phyloP scores from a whole-genome alignment of 257 asterid species.

The Solanum bukasovii region DNA sequence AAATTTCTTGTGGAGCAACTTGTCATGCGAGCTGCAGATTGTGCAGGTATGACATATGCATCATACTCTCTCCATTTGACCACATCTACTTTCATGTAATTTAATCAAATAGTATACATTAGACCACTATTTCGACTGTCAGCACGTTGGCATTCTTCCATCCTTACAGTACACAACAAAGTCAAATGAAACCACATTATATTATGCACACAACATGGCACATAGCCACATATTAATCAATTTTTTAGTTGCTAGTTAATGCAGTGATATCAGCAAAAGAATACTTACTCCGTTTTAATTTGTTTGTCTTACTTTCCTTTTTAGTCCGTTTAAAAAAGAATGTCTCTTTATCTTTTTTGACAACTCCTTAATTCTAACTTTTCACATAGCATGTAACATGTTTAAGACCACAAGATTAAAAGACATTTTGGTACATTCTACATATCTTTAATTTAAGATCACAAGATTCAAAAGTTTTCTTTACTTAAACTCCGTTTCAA shows the following conservation, averaged over 20 bases:
- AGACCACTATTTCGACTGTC: not conserved
- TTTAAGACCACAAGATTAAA: not conserved
- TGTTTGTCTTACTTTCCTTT: not conserved
- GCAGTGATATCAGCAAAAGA: not conserved
- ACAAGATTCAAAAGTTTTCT: no score
- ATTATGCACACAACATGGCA: not conserved
- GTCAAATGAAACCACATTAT: not conserved
- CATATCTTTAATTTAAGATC: not conserved
- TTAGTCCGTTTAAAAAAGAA: not conserved
- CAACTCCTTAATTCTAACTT: accelerated
- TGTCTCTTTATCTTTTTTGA: not conserved
- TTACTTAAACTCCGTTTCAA: not conserved
- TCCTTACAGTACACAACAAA: not conserved
- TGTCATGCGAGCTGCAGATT: constrained; percentile 83
- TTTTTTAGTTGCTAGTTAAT: not conserved
- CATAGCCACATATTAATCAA: not conserved
- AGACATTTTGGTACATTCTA: not conserved
- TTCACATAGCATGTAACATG: not conserved
- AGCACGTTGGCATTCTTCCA: not conserved
- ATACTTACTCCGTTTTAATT: not conserved
- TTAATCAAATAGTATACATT: not conserved
- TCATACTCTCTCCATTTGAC: not conserved
- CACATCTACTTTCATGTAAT: not conserved
- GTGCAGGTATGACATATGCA: constrained; percentile 53
- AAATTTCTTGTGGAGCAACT: constrained; percentile 82